These are phyloP conservation scores for Amaranthus hypochondriacus DNA, from an alignment of 148 eudicot genomes.

Conservation along the genomic window DNA sequence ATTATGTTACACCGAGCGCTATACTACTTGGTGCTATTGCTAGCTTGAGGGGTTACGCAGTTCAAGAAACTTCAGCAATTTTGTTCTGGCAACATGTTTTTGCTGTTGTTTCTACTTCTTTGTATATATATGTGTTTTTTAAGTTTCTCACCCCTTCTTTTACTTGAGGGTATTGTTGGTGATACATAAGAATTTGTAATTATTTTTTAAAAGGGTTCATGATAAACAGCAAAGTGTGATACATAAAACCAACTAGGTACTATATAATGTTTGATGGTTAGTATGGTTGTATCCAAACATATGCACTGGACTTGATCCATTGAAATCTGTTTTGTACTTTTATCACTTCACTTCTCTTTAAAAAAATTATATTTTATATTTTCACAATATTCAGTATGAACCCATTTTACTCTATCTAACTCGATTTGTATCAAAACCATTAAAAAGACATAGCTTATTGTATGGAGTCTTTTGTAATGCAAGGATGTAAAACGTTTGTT, in stretches of 20 bases:
- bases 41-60: slow-evolving; percentile 88
- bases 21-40: slow-evolving; percentile 92
- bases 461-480: too few species aligned
- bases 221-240: too few species aligned
- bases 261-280: background rate
- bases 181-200: background rate
- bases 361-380: too few species aligned
- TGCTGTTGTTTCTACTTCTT: slow-evolving; percentile 55
- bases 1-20: slow-evolving; percentile 86
- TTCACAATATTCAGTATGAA: too few species aligned
- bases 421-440: too few species aligned
- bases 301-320: background rate
- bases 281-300: background rate
- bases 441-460: too few species aligned
- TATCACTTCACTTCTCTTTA: too few species aligned
- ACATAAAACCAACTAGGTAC: too few species aligned
- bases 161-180: slow-evolving; percentile 24
- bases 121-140: slow-evolving; percentile 59
- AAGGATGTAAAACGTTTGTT: background rate
- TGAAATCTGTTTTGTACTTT: background rate
- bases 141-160: slow-evolving; percentile 36
- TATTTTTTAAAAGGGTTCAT: too few species aligned
- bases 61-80: slow-evolving; percentile 77
- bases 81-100: slow-evolving; percentile 85
- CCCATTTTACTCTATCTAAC: too few species aligned